Base-by-base conservation (phyloP, 306 rosid genomes). In the Casuarina cunninghamiana region DNA sequence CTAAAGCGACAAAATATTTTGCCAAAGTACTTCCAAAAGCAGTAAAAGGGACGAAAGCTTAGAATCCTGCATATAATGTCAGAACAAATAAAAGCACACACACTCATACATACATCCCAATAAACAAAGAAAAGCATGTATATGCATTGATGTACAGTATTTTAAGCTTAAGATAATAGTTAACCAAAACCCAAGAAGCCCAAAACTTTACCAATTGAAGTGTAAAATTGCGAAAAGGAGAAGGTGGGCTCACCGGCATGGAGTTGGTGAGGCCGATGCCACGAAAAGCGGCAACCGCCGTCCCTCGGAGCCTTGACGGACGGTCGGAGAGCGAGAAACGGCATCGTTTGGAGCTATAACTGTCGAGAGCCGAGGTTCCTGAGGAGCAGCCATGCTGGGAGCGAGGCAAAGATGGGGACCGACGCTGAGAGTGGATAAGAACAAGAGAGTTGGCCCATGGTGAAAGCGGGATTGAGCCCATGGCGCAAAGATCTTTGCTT, bases 231-330 rank as follows among this genome's bases (percentile, higher is more conserved):
- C n/a, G 10, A 48, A 67, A 66, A 51, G 15, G 77, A 57, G 53
- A 61, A 43, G 6, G 2, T 35, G 50, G 15, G 63, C 77, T 16
- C 26, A 92, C 97, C 8, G 93, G 90, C 3, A 80, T 78, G 51
- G 90, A 88, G 69, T 88, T 80, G 44, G 71, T 48, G 54, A 83
- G 43, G 79, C 83, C 75, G 62, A 79, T 67, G 3, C 77, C 68
- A 26, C 85, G 72, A 1, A 87, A 82, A 3, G 79, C 90, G 7
- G 77, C 54, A 12, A 66, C 83, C 58, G n/a, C 19, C 17, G 57
- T 76, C 38, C 71, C n/a, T 4, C 67, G 60, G 68, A 55, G 69
- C 26, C 69, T 42, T 17, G 80, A 46, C 15, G 55, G 72, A 10
- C 79, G 70, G 7, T 50, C 53, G 17, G 89, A 71, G 65, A 74